A percentile compares a stretch with the other conserved stretches of the same genome.
Evolutionary conservation across 306 rosid species (phyloP).

Genomic region (Herpetospermum pedunculosum): DNA sequence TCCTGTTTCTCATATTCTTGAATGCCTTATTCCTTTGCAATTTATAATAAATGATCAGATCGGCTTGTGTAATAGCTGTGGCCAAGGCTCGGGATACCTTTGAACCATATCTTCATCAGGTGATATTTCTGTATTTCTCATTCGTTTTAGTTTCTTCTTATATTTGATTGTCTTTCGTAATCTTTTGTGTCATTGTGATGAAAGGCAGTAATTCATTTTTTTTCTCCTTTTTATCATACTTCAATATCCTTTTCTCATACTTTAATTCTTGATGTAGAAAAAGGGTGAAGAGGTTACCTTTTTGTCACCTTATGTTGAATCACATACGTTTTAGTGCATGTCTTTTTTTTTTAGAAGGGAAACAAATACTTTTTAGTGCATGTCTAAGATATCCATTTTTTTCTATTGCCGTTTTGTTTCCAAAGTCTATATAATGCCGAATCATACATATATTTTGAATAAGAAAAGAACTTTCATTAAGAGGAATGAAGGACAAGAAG

Average conservation of each 20-base stretch:
- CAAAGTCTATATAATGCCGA: not conserved
- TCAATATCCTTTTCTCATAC: not conserved
- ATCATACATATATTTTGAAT: not conserved
- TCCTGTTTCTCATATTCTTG: not conserved
- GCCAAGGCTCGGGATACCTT: constrained; percentile 94
- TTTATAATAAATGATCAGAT: constrained; percentile 38
- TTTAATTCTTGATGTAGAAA: not conserved
- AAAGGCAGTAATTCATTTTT: not conserved
- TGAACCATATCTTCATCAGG: constrained; percentile 97
- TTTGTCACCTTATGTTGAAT: not conserved
- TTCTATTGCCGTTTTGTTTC: not conserved
- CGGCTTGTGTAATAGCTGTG: constrained; percentile 97
- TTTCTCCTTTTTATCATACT: not conserved
- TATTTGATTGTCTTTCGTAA: not conserved
- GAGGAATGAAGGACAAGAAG: not conserved
- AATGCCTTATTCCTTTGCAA: not conserved
- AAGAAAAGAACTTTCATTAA: not conserved
- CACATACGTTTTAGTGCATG: not conserved
- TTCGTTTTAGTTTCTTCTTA: not conserved
- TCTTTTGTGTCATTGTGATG: not conserved
- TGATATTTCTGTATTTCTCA: constrained; percentile 14
- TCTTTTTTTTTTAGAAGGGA: too few species aligned
- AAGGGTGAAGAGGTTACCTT: not conserved
- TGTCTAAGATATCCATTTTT: not conserved
- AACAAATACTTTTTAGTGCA: not conserved